Base-by-base conservation (phyloP, 2,329 filamentous ascomycete species). In the Elsinoe necatrix region DNA sequence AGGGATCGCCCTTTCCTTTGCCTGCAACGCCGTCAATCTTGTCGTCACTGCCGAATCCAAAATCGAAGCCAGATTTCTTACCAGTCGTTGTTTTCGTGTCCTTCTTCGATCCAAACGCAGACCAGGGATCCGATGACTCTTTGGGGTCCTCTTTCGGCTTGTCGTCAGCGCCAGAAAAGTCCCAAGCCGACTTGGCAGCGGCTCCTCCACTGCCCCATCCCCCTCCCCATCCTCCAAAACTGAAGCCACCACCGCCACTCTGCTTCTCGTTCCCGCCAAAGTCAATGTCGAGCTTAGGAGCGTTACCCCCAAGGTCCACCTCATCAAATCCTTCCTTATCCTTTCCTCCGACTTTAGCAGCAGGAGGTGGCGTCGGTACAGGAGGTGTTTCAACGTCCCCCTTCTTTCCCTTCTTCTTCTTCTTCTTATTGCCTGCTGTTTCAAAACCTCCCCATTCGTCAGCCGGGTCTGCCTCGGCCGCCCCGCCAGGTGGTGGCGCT, bases 211-310 rank as follows among this genome's bases (percentile, higher is more conserved):
- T 57, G 20, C 69, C 64, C 66, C 69, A 68, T 45, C 67, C 68
- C 27, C 62, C 55, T 12, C 66, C 67, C 67, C 66, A 69, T 14
- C 66, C 65, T 39, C 64, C 59, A 59, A 66, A 68, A 45, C 67
- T 64, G 59, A 69, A 68, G 23, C 65, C 65, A 52, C 62, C 62
- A 20, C 61, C 62, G 18, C 61, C 60, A 50, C 68, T 69, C 48
- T 64, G 66, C 21, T 62, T 61, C 31, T 60, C 60, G 18, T 60
- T 57, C 12, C 37, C 39, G 12, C 71, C 72, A 60, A 77, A 74
- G 59, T 71, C 72, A 59, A 77, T 67, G 58, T 77, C 73, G 61
- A 77, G 70, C 65, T 76, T 75, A 20, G 75, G 75, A 54, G 70
- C 72, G 34, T 60, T 65, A 64, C 77, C 71, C 68, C 76, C 68